phyloP scores from a whole-genome alignment of 2,329 filamentous ascomycete genomes.

The Ceratocystis lukuohia region DNA sequence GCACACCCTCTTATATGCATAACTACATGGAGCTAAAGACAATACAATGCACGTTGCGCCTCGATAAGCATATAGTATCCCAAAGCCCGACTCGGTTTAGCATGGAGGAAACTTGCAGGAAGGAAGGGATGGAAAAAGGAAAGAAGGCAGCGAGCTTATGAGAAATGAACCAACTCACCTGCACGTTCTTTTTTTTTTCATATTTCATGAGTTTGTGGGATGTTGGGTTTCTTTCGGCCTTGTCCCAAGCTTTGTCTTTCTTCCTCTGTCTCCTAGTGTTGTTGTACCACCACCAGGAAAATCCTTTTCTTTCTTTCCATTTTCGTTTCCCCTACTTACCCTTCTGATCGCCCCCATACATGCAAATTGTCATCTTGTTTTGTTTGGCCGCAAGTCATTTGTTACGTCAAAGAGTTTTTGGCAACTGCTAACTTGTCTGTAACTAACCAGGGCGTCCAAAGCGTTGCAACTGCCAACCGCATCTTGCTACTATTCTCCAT shows the following conservation, averaged over 20 bases:
- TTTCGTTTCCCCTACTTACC: neutral
- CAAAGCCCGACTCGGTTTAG: neutral
- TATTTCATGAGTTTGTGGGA: neutral
- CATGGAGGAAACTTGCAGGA: neutral
- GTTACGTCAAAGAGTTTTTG: neutral
- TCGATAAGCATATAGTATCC: neutral
- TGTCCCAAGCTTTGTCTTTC: neutral
- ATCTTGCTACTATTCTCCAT: neutral
- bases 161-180: neutral
- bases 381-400: neutral
- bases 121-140: neutral
- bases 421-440: neutral
- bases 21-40: neutral
- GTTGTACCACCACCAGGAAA: neutral
- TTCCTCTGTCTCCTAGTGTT: neutral
- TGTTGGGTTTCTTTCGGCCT: neutral
- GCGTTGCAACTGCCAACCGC: neutral
- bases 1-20: neutral
- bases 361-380: neutral
- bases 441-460: no score
- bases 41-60: neutral
- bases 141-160: neutral
- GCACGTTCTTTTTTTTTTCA: neutral
- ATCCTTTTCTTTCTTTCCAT: neutral
- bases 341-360: neutral